A percentile compares a stretch with the other conserved stretches of the same genome.
These are phyloP conservation scores for Candida sojae DNA, from an alignment of 1,139 yeast species.

Conservation along the genomic window DNA sequence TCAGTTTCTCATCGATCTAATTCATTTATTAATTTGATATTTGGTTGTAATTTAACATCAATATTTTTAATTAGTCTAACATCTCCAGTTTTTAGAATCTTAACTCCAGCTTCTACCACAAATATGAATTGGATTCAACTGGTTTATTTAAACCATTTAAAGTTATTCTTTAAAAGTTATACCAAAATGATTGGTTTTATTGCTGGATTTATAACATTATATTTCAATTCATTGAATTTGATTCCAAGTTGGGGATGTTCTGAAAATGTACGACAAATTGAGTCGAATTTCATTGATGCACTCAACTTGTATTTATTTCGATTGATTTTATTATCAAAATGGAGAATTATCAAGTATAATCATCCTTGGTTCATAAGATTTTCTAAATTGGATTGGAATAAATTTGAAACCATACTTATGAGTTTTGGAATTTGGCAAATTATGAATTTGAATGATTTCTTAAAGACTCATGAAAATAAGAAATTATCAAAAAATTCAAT, in stretches of 20 bases:
- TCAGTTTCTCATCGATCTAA: slow-evolving; percentile 31
- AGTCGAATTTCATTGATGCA: slow-evolving; percentile 26
- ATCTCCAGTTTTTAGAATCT: slow-evolving; percentile 28
- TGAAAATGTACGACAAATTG: slow-evolving; percentile 14
- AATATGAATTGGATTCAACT: slow-evolving; percentile 6
- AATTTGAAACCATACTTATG: slow-evolving; percentile 37
- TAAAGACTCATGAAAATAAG: slow-evolving; percentile 19
- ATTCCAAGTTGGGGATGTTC: slow-evolving; percentile 28
- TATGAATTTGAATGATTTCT: slow-evolving; percentile 41
- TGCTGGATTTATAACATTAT: slow-evolving; percentile 34
- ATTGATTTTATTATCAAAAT: slow-evolving; percentile 40
- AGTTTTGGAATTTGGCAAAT: slow-evolving; percentile 41
- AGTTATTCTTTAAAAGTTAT: slow-evolving; percentile 34
- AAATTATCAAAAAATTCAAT: slow-evolving; percentile 21
- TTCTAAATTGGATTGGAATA: slow-evolving; percentile 31
- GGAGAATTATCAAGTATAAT: slow-evolving; percentile 44
- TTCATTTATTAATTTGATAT: slow-evolving; percentile 37
- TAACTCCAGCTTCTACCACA: slow-evolving; percentile 15
- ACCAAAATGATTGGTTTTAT: slow-evolving; percentile 38
- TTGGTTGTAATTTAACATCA: slow-evolving; percentile 38
- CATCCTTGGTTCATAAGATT: slow-evolving; percentile 35
- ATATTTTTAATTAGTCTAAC: slow-evolving; percentile 38
- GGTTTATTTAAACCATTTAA: slow-evolving; percentile 21
- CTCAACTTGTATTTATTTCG: slow-evolving; percentile 37
- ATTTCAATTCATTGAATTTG: slow-evolving; percentile 25